Percentiles rank a stretch among this genome's conserved stretches.
phyloP scores from a whole-genome alignment of 352 stramenopile species.

The Phytophthora agathidicida region DNA sequence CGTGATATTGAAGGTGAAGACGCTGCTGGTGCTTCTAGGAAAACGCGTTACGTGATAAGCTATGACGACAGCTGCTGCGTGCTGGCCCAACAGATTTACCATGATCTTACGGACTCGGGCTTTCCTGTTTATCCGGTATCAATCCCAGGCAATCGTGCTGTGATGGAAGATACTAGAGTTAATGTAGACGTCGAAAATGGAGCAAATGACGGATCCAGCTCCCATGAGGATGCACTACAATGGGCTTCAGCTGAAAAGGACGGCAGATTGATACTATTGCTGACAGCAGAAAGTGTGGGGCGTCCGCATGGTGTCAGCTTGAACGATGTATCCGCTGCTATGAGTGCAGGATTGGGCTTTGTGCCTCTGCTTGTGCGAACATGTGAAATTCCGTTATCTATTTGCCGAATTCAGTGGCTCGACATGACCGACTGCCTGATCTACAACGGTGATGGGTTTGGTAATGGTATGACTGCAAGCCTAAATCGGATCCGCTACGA shows the following conservation, averaged over 20 bases:
- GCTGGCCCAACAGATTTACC: constrained; percentile 55
- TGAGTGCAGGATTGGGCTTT: constrained; percentile 69
- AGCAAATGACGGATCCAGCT: neutral
- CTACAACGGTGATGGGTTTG: constrained; percentile 34
- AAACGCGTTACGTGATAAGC: constrained; percentile 66
- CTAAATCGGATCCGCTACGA: constrained; percentile 68
- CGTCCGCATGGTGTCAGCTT: constrained; percentile 65
- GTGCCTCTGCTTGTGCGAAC: constrained; percentile 74
- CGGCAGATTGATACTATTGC: constrained; percentile 71
- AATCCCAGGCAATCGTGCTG: neutral
- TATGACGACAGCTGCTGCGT: constrained; percentile 70
- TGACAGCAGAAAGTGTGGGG: constrained; percentile 76
- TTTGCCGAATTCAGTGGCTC: constrained; percentile 85
- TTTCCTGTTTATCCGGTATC: constrained; percentile 53
- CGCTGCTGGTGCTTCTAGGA: constrained; percentile 2
- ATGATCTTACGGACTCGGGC: constrained; percentile 50
- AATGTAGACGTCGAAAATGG: neutral
- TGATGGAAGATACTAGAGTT: neutral
- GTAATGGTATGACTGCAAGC: neutral
- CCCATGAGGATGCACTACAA: constrained; percentile 59
- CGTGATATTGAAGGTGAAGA: neutral
- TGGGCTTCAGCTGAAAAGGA: constrained; percentile 66
- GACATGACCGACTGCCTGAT: constrained; percentile 75
- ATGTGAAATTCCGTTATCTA: constrained; percentile 81
- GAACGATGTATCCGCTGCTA: constrained; percentile 79